phyloP scores from a whole-genome alignment of 2,329 filamentous ascomycete species.

The Fusarium coffeatum region DNA sequence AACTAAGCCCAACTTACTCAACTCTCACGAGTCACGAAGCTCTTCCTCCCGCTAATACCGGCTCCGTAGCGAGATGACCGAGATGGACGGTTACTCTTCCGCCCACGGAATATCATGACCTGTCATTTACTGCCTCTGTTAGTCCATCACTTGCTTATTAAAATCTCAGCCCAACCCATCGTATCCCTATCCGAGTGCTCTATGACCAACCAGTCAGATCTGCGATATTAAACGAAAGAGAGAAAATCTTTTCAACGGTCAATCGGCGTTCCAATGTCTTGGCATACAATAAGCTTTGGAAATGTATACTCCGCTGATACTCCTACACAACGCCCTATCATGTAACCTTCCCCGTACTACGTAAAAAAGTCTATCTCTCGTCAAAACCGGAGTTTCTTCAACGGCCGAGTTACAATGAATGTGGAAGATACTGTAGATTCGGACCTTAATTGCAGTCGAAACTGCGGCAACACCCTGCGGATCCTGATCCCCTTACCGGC shows the following conservation, averaged over 20 bases:
- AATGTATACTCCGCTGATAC: no score
- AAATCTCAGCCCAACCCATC: constrained; percentile 1
- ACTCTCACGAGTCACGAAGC: neutral
- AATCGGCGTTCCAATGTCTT: neutral
- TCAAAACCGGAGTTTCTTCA: neutral
- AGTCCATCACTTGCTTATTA: neutral
- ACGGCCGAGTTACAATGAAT: neutral
- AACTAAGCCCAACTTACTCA: neutral
- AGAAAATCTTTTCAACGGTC: constrained; percentile 16
- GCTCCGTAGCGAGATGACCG: constrained; percentile 15
- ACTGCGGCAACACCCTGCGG: constrained; percentile 10
- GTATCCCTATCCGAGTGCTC: neutral
- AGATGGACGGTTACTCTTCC: constrained; percentile 15
- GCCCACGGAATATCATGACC: constrained; percentile 6
- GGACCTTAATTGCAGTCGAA: neutral
- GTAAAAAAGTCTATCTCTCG: neutral
- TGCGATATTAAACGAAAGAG: neutral
- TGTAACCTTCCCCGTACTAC: constrained; percentile 24
- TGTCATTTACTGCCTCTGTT: neutral
- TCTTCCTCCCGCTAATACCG: constrained; percentile 1
- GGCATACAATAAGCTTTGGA: no score
- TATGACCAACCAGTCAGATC: neutral
- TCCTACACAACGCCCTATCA: constrained; percentile 9
- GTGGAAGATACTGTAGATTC: neutral
- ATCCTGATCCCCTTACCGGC: constrained; percentile 3